These are phyloP conservation scores for Endothia cerciana DNA, from an alignment of 2,329 filamentous ascomycete genomes.

Conservation along the genomic window DNA sequence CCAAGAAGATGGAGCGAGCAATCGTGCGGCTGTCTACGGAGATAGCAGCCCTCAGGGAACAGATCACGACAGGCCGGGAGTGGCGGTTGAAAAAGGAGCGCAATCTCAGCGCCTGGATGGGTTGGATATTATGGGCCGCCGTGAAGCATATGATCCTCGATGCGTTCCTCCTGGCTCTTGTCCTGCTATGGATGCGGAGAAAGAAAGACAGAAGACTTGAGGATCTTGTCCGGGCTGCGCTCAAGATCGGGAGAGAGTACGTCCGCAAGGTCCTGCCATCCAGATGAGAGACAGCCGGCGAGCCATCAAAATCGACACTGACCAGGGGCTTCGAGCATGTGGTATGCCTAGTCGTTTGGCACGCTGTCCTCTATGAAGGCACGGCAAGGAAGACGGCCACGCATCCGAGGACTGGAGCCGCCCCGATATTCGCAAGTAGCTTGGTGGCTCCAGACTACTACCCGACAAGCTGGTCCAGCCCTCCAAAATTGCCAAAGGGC, in stretches of 20 bases:
- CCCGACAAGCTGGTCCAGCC: background rate
- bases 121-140: constrained; percentile 70
- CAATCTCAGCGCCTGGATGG: constrained; percentile 69
- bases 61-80: constrained; percentile 78
- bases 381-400: background rate
- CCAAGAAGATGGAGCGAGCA: constrained; percentile 79
- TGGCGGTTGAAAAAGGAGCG: constrained; percentile 68
- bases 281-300: constrained; percentile 45
- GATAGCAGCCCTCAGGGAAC: constrained; percentile 87
- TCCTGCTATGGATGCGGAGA: constrained; percentile 73
- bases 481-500: background rate
- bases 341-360: background rate
- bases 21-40: constrained; percentile 90
- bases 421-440: background rate
- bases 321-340: background rate
- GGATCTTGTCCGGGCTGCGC: constrained; percentile 69
- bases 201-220: constrained; percentile 74
- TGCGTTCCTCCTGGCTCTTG: constrained; percentile 63
- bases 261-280: constrained; percentile 61
- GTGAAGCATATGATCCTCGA: constrained; percentile 78
- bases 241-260: constrained; percentile 63
- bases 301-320: background rate
- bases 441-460: too few relatives aligned
- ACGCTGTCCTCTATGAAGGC: background rate
- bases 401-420: background rate